Evolutionary conservation across 345 rosid genomes (phyloP), one percentile per base, ranked within the genome.

Genomic region (Abelmoschus esculentus): DNA sequence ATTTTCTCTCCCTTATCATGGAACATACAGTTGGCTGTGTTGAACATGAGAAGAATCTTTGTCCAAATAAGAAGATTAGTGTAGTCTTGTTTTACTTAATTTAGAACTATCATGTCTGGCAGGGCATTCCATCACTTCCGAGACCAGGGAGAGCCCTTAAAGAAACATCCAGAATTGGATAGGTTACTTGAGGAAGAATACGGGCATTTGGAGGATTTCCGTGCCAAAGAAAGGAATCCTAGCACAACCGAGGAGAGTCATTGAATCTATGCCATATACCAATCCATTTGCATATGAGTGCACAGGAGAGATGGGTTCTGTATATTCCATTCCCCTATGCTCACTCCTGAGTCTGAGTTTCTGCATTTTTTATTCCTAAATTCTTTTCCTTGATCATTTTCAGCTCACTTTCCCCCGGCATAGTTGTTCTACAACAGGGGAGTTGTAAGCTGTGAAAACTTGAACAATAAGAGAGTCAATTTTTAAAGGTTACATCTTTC

Each of bases 61-160:
- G 34, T 31, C 34, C 34, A 3, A 31, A 31, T 3, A 2, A 0
- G 34, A 31, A 5, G 34, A 31, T 31, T 31, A 31, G 34, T 31
- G 3, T 31, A 31, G 34, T 31, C 3, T 3, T 31, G 4, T 31
- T 31, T 31, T 31, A 2, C 34, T 31, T 4, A 31, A 31, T 31
- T 31, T 31, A 31, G 52, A 50, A 66, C 18, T 4, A 58, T 31
- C 56, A 11, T 44, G 44, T 61, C 28, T 60, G 66, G 64, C 80
- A 95, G 99, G 97, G 99, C 97, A 55, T 91, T 95, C 77, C 97
- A 95, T 86, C 90, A 91, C 83, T 95, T 85, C 40, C 82, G 96
- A 32, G 87, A 73, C 50, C 70, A 81, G 49, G 81, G 80, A 69
- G 87, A 80, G 67, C 85, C 85, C 11, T 47, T 91, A 36, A 80